Evolutionary conservation across 192 early-diverging fungal species (phyloP), one percentile per base, ranked within the genome.

Genomic region (Podila epicladia): DNA sequence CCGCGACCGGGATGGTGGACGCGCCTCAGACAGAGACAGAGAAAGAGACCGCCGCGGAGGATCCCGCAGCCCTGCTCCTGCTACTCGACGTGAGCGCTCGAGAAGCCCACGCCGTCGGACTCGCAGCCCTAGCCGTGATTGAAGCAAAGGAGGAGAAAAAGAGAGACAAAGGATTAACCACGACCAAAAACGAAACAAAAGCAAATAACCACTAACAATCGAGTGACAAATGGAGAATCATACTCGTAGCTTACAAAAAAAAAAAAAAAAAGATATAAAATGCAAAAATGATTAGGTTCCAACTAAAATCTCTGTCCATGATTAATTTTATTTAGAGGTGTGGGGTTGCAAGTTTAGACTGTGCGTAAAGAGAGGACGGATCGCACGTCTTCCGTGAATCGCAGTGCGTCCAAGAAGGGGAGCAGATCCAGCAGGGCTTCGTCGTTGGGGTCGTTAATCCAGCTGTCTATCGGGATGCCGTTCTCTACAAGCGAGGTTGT

Each of bases 401-500:
- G 84, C 66, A 97, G 77, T 9, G 95, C 94, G 72, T 97, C 96
- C 70, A 97, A 74, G 69, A 97, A 94, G 6, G 95, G 96, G 11
- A 97, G 82, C 57, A 97, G 83, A 71, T 97, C 94, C 67, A 97
- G 85, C 38, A 97, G 80, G 7, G 90, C 92, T 72, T 96, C 93
- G 67, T 97, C 96, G 33, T 88, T 85, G 55, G 89, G 82, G 72
- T 95, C 91, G 71, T 76, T 86, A 41, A 94, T 92, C 96, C 96
- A 97, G n/a, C 86, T 90, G 67, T 93, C 88, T 50, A 96, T 94
- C 33, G 96, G 94, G 62, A 97, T 95, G 26, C 93, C 95, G 75
- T 97, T 97, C 53, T 96, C 96, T 95, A 58, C 53, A 13, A 33
- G 26, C 20, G 26, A 41, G 26, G 60, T 32, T n/a, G 31, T 15